Base-by-base conservation (phyloP, 805 yeast genomes). In the Candida morakotiae region DNA sequence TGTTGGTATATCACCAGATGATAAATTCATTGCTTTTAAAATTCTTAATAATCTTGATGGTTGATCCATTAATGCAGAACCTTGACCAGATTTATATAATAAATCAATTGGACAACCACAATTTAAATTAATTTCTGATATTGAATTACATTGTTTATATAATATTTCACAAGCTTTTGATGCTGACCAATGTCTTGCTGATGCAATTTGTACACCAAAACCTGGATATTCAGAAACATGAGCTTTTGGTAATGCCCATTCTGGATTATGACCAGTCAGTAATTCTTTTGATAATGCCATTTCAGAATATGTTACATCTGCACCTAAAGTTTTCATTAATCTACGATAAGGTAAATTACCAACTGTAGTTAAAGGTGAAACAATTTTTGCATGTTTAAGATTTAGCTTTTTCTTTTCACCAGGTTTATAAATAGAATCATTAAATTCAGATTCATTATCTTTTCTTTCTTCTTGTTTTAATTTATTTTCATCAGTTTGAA, bases 101-200 rank as follows among this genome's bases (percentile, higher is more conserved):
- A 93, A 71, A 56, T 94, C 98, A 48, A 93, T 93, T 11, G 99
- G 99, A 60, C 99, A 93, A 2, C 99, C 99, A 55, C 95, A 83
- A 62, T 93, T 93, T 52, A 93, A 73, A 56, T 93, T 93, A 46
- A 93, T 67, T 54, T 93, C 98, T 21, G 83, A 75, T n/a, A 84
- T 77, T 40, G 72, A 58, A 10, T 79, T 66, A 16, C 83, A 73
- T 35, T 75, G 72, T 39, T 72, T 70, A 13, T 75, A 66, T 16
- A 87, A 62, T 7, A 82, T 79, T 58, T 93, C 96, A n/a, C 93
- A 81, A 2, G 96, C 95, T 58, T 87, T 87, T 19, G 87, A 77
- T 2, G 95, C 95, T 51, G 88, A 94, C 94, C 95, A 87, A 41
- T 85, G 87, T 60, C 89, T 89, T 11, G 88, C 68, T 16, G 95